phyloP scores from a whole-genome alignment of 148 eudicot species.

The Silene uniflora region DNA sequence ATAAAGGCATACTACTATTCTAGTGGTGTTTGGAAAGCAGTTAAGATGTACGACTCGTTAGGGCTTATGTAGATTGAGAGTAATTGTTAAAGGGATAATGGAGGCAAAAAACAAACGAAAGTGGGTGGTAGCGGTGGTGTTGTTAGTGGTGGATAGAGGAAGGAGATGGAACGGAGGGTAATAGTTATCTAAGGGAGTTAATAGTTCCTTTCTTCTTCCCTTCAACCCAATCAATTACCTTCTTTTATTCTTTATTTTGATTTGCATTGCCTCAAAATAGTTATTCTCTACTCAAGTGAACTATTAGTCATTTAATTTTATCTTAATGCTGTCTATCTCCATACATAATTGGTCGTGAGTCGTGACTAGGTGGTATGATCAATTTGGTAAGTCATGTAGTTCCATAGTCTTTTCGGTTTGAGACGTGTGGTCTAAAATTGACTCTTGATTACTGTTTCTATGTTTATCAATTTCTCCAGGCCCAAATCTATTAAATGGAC shows the following conservation, averaged over 20 bases:
- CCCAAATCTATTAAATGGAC: slow-evolving; percentile 76
- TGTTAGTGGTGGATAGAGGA: neutral
- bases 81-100: too few species aligned
- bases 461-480: slow-evolving; percentile 38
- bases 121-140: too few species aligned
- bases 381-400: neutral
- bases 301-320: too few species aligned
- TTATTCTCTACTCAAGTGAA: neutral
- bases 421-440: neutral
- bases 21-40: too few species aligned
- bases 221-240: too few species aligned
- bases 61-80: too few species aligned
- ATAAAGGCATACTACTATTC: too few species aligned
- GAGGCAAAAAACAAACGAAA: too few species aligned
- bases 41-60: too few species aligned
- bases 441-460: neutral
- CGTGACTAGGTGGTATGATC: neutral
- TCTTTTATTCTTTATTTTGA: neutral
- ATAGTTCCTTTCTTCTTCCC: too few species aligned
- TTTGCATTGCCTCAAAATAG: neutral
- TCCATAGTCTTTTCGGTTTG: neutral
- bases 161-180: too few species aligned
- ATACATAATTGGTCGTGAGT: neutral
- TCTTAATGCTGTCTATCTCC: neutral
- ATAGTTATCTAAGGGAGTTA: too few species aligned